Evolutionary conservation across 768 basidiomycete species (phyloP).

Genomic region (Pisolithus sp.): DNA sequence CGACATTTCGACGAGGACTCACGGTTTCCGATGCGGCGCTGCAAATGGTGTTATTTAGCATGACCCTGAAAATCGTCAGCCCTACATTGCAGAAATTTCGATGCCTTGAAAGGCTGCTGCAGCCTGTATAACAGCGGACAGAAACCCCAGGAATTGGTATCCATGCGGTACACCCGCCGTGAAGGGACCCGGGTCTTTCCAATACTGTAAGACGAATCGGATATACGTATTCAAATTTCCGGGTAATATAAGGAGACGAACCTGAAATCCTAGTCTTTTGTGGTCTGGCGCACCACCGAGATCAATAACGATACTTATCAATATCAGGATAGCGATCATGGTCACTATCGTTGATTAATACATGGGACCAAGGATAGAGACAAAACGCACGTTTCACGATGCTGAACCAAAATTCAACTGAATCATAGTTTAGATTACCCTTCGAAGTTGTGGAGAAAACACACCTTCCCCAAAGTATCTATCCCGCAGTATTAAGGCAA

Average conservation of each 20-base stretch:
- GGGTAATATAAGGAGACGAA: constrained; percentile 16
- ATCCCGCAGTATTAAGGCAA: not conserved
- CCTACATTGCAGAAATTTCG: constrained; percentile 33
- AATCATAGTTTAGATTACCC: not conserved
- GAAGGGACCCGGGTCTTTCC: constrained; percentile 47
- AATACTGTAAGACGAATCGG: constrained; percentile 30
- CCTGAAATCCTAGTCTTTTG: constrained; percentile 62
- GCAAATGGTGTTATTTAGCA: not conserved
- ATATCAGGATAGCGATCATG: constrained; percentile 54
- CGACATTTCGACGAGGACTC: constrained; percentile 71
- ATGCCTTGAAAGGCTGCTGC: constrained; percentile 54
- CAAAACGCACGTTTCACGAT: constrained; percentile 48
- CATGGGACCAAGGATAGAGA: not conserved
- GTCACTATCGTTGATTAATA: constrained; percentile 31
- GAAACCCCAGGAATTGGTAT: constrained; percentile 24
- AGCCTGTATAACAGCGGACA: constrained; percentile 48
- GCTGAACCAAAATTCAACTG: constrained; percentile 62
- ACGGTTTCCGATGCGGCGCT: constrained; percentile 74
- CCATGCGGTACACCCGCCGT: not conserved
- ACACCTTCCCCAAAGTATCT: constrained; percentile 63
- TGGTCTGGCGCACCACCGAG: constrained; percentile 53
- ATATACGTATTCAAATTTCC: no score
- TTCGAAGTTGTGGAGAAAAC: constrained; percentile 5
- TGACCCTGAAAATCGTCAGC: constrained; percentile 4
- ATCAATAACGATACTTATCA: constrained; percentile 64